phyloP scores from a whole-genome alignment of 2,329 filamentous ascomycete genomes.

The Colletotrichum higginsianum region DNA sequence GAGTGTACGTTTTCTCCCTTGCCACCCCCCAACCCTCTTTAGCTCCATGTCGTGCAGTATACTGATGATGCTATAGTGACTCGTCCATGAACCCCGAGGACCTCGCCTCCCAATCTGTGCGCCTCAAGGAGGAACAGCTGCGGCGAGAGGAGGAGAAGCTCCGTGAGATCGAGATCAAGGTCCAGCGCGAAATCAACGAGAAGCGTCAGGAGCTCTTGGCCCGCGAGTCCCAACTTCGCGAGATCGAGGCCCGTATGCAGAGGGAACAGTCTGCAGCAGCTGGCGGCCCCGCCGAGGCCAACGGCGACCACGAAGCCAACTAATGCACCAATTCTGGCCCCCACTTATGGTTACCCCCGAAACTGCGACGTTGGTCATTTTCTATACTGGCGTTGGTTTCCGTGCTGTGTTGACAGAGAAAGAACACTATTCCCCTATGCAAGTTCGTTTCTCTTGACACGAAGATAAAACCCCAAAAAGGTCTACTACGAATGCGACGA shows the following conservation, averaged over 20 bases:
- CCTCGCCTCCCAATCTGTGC: slow-evolving; percentile 95
- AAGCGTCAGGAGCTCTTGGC: slow-evolving; percentile 98
- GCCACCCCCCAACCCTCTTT: background rate
- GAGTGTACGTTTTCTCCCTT: slow-evolving; percentile 77
- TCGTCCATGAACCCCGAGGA: slow-evolving; percentile 98
- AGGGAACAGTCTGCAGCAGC: slow-evolving; percentile 78
- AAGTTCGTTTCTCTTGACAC: slow-evolving; percentile 54
- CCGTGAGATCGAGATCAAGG: slow-evolving; percentile 99
- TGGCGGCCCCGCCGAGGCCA: slow-evolving; percentile 62
- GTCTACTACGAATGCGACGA: slow-evolving; percentile 44
- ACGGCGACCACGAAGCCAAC: slow-evolving; percentile 70
- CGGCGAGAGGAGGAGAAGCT: slow-evolving; percentile 99
- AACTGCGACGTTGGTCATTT: slow-evolving; percentile 62
- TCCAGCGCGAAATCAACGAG: slow-evolving; percentile 99
- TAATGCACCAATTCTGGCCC: slow-evolving; percentile 48
- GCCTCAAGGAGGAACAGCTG: slow-evolving; percentile 99
- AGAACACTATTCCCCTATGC: slow-evolving; percentile 60
- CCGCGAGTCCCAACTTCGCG: slow-evolving; percentile 97
- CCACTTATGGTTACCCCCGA: slow-evolving; percentile 47
- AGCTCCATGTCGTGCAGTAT: slow-evolving; percentile 1
- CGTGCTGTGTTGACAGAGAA: slow-evolving; percentile 59
- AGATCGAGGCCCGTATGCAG: slow-evolving; percentile 98
- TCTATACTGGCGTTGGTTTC: slow-evolving; percentile 65
- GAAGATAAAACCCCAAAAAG: slow-evolving; percentile 49
- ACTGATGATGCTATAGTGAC: slow-evolving; percentile 66